Evolutionary conservation across 2,329 filamentous ascomycete species (phyloP).

Genomic region (Epichloe sp.): DNA sequence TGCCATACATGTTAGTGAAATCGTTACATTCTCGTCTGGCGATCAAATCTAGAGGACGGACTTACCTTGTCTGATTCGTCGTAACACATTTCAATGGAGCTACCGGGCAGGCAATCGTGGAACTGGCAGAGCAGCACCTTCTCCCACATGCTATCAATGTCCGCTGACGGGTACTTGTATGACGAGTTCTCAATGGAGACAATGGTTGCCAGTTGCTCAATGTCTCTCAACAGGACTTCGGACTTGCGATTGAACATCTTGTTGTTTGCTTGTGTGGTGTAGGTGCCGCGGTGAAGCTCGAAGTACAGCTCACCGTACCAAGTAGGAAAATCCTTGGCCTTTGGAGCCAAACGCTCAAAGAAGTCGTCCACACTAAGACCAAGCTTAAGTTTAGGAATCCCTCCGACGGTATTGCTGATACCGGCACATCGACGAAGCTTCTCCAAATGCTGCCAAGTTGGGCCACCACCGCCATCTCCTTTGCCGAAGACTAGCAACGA

Average conservation of each 20-base stretch:
- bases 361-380: slow-evolving; percentile 88
- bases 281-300: slow-evolving; percentile 90
- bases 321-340: slow-evolving; percentile 66
- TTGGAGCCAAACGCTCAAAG: slow-evolving; percentile 74
- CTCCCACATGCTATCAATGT: slow-evolving; percentile 97
- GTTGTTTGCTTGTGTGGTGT: slow-evolving; percentile 95
- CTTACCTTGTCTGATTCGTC: slow-evolving; percentile 75
- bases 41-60: neutral
- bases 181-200: slow-evolving; percentile 58
- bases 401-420: slow-evolving; percentile 72
- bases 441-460: slow-evolving; percentile 86
- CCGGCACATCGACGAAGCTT: slow-evolving; percentile 88
- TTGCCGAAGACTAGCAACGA: slow-evolving; percentile 92
- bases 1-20: slow-evolving; percentile 20
- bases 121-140: slow-evolving; percentile 85
- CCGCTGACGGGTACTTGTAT: slow-evolving; percentile 85
- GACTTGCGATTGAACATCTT: slow-evolving; percentile 85
- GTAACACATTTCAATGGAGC: slow-evolving; percentile 95
- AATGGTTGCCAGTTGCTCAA: slow-evolving; percentile 78
- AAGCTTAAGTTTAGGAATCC: slow-evolving; percentile 74
- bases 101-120: slow-evolving; percentile 92
- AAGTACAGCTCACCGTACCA: slow-evolving; percentile 99
- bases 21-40: neutral
- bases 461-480: slow-evolving; percentile 89
- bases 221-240: slow-evolving; percentile 72